phyloP scores from a whole-genome alignment of 805 yeast genomes.

The Saturnispora quitensis region DNA sequence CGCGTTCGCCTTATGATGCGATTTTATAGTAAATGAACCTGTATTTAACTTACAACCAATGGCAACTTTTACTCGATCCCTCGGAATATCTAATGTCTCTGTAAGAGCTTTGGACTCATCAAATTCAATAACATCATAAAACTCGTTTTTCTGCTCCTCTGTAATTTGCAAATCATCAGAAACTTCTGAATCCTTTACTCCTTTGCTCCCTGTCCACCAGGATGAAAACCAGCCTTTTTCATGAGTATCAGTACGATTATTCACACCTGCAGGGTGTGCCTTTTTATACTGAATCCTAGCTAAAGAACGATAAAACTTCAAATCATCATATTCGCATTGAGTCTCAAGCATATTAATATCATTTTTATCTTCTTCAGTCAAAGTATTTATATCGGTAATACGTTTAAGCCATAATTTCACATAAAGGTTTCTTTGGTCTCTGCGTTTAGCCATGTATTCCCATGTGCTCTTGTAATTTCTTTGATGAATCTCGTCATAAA shows the following conservation, averaged over 20 bases:
- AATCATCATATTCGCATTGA: constrained; percentile 62
- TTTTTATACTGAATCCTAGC: constrained; percentile 60
- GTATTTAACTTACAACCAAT: constrained; percentile 57
- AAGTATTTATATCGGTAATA: constrained; percentile 34
- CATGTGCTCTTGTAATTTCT: constrained; percentile 79
- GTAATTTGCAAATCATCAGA: constrained; percentile 43
- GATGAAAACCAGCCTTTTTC: constrained; percentile 57
- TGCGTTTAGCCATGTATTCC: constrained; percentile 63
- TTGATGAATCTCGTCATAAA: constrained; percentile 73
- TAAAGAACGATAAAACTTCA: constrained; percentile 74
- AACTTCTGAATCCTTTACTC: not conserved
- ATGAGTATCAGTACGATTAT: constrained; percentile 1
- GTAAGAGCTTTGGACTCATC: constrained; percentile 51
- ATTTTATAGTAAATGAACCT: constrained; percentile 65
- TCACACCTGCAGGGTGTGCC: constrained; percentile 9
- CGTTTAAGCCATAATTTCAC: constrained; percentile 52
- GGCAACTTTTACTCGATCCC: constrained; percentile 61
- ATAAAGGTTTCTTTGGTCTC: constrained; percentile 66
- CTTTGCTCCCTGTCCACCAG: constrained; percentile 46
- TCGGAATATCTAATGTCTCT: constrained; percentile 57
- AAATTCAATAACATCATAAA: constrained; percentile 89
- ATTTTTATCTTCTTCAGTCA: constrained; percentile 24
- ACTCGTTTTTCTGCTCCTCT: constrained; percentile 81
- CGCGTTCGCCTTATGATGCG: constrained; percentile 32
- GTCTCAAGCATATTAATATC: constrained; percentile 47